Evolutionary conservation across 1,139 yeast species (phyloP), one percentile per base, ranked within the genome.

Genomic region (Kodamaea alishanica): DNA sequence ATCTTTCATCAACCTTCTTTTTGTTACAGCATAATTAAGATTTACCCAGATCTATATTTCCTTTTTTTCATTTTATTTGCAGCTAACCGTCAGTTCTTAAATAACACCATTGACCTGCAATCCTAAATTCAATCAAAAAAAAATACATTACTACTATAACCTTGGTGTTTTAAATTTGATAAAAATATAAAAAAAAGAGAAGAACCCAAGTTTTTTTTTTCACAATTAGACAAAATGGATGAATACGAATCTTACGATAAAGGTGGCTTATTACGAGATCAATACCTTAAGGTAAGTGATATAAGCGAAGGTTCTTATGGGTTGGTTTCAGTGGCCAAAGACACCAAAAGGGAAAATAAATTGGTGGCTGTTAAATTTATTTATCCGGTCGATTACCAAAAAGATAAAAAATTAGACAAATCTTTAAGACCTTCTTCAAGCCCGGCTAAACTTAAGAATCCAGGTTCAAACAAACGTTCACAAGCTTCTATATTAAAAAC

Each of bases 231-330:
- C 28, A 38, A 35, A 39, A 70, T 71, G 76, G 75, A 70, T 32
- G 69, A 62, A 43, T 77, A 76, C 59, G 67, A 70, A 39, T 54
- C 54, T 27, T 84, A 83, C 59, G 78, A 79, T 49, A 70, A 74
- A 40, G 94, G 94, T 25, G 75, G 73, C 10, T 67, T 83, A 37
- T 69, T 85, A 41, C 73, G 79, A 48, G 71, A 70, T 42, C 70
- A 87, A 45, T 90, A 89, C 66, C 66, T 69, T 43, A 81, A 83
- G 54, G 74, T 88, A 10, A 80, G 83, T 40, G 90, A 84, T 54
- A 78, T 90, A 44, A 87, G 92, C 59, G 92, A 87, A 60, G 97
- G 97, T 28, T 88, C 97, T 0, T 90, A 88, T 60, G 97, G 97
- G 32, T 76, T 85, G 38, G 97, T 90, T 7, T 82, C 95, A 1